Percentiles rank a stretch among this genome's conserved stretches.
Evolutionary conservation across 1,284 basidiomycete genomes (phyloP).

Genomic region (Paramarasmius palmivorus): DNA sequence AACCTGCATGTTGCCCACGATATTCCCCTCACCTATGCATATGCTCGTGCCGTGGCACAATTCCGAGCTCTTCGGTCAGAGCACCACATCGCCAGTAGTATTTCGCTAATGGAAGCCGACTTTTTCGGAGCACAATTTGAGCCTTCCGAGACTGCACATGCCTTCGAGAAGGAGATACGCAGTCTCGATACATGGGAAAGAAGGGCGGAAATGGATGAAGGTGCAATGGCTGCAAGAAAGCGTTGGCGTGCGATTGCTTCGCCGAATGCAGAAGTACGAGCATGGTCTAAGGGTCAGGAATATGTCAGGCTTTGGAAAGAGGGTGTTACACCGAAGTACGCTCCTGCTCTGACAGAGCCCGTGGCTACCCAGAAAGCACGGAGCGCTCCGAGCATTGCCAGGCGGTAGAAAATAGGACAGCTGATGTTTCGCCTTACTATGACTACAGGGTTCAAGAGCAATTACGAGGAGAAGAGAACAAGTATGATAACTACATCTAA

Average conservation of each 20-base stretch:
- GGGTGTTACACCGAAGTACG: slow-evolving; percentile 65
- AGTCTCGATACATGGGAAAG: slow-evolving; percentile 60
- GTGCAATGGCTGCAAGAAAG: slow-evolving; percentile 64
- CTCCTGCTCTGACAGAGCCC: slow-evolving; percentile 47
- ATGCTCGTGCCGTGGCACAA: slow-evolving; percentile 77
- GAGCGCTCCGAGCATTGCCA: not conserved
- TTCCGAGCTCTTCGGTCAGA: slow-evolving; percentile 87
- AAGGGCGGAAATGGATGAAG: slow-evolving; percentile 55
- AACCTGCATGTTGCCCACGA: slow-evolving; percentile 74
- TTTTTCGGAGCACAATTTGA: slow-evolving; percentile 74
- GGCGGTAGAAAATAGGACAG: not conserved
- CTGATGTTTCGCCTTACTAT: no score
- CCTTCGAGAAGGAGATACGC: slow-evolving; percentile 63
- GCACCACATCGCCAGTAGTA: slow-evolving; percentile 75
- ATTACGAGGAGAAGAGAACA: not conserved
- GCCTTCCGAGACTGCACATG: slow-evolving; percentile 59
- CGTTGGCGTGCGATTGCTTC: slow-evolving; percentile 73
- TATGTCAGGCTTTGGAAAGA: slow-evolving; percentile 73
- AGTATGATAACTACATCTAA: slow-evolving; percentile 16
- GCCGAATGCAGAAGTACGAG: slow-evolving; percentile 39
- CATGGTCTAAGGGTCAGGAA: slow-evolving; percentile 70
- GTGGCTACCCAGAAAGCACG: slow-evolving; percentile 9
- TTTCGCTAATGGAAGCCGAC: slow-evolving; percentile 83
- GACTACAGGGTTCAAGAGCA: not conserved
- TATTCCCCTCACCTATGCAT: slow-evolving; percentile 78